Evolutionary conservation across 2,329 filamentous ascomycete genomes (phyloP).

Genomic region (Trichocomaceae sp.): DNA sequence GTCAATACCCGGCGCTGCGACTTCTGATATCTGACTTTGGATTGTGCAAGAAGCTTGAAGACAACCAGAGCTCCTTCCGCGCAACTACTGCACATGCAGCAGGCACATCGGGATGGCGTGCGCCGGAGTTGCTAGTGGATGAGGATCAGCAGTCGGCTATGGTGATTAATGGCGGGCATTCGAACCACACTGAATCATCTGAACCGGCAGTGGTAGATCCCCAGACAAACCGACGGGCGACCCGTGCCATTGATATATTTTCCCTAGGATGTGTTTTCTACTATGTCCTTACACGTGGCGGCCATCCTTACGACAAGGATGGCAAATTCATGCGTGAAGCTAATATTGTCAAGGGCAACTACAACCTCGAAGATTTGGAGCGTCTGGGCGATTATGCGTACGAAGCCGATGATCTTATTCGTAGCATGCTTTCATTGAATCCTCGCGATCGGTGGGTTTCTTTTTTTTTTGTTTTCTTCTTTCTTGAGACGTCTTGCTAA

Average conservation of each 20-base stretch:
- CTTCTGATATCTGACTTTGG: slow-evolving; percentile 96
- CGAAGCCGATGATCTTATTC: slow-evolving; percentile 82
- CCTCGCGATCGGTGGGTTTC: slow-evolving; percentile 51
- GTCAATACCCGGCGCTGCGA: slow-evolving; percentile 58
- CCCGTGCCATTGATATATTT: slow-evolving; percentile 95
- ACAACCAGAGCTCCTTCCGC: slow-evolving; percentile 87
- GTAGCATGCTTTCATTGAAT: slow-evolving; percentile 66
- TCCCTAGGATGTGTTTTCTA: slow-evolving; percentile 97
- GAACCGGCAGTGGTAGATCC: slow-evolving; percentile 50
- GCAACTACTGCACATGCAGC: slow-evolving; percentile 90
- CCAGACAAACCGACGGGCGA: slow-evolving; percentile 67
- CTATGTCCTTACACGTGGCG: slow-evolving; percentile 90
- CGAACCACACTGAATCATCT: slow-evolving; percentile 38
- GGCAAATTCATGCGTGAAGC: slow-evolving; percentile 93
- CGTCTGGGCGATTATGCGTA: slow-evolving; percentile 74
- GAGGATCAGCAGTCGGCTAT: slow-evolving; percentile 54
- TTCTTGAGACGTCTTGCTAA: background rate
- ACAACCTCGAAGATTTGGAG: slow-evolving; percentile 64
- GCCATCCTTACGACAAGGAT: slow-evolving; percentile 89
- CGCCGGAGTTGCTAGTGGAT: slow-evolving; percentile 82
- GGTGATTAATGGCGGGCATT: slow-evolving; percentile 22
- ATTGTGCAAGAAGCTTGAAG: slow-evolving; percentile 92
- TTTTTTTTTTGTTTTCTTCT: background rate
- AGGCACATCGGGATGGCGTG: slow-evolving; percentile 93
- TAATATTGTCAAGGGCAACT: slow-evolving; percentile 88